Base-by-base conservation (phyloP, 129 eudicot genomes). In the Escallonia herrerae region DNA sequence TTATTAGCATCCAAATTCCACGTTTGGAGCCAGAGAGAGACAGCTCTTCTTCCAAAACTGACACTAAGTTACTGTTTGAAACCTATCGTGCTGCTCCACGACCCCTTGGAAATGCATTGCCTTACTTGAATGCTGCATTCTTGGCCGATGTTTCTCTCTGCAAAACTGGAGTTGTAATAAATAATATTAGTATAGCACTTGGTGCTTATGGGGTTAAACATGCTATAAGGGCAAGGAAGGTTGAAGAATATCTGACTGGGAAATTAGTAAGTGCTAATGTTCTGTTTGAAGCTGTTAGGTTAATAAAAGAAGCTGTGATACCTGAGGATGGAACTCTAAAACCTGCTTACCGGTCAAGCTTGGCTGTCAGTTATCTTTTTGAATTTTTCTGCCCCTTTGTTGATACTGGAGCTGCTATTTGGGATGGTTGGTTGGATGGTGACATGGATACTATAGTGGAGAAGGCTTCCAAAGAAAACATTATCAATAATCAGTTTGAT, bases 31-130 rank as follows among this genome's bases (percentile, higher is more conserved):
- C 85, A 48, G 47, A 14, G 9, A 72, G 56, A 61, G 67, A 65
- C 40, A 76, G 80, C 9, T 79, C 64, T 53, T 69, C 79, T 4
- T 57, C 59, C 13, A 42, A 75, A 56, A 60, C 71, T 37, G 63
- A 64, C 22, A 50, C 73, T 41, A 80, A 80, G 59, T 37, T 84
- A 51, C 13, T 79, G 63, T 93, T 93, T 74, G 87, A 93, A 71
- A 83, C 93, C 14, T 89, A 86, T 66, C 87, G 97, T 50, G 91
- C 99, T 68, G 77, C 95, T 53, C 90, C 99, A 49, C 87, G 99
- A 43, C 99, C 97, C 48, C 82, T 89, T 39, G 99, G 99, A 54
- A 94, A 89, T 60, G 86, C 97, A 5, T 79, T 94, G 73, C 76
- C 99, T 14, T 89, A 94, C 72, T 43, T 94, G 63, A 86, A 89